These are phyloP conservation scores for Pinus taeda DNA, from an alignment of 75 land plant genomes.

Conservation along the genomic window DNA sequence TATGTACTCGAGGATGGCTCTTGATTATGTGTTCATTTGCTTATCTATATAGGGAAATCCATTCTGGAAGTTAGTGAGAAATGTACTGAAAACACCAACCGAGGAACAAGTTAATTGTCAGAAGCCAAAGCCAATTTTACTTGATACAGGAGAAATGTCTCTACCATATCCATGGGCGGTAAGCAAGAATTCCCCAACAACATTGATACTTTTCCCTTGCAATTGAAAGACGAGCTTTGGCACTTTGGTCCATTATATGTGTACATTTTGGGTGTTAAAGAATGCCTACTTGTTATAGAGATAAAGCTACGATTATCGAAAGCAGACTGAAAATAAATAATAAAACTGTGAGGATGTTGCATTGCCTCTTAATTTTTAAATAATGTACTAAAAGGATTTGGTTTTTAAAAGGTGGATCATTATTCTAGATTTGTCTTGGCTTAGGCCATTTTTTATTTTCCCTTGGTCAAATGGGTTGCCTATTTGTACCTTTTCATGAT, in stretches of 20 bases:
- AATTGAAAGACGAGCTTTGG: background rate
- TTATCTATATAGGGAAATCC: slow-evolving; percentile 67
- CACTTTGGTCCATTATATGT: background rate
- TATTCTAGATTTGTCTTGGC: background rate
- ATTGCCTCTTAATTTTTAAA: background rate
- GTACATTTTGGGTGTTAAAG: background rate
- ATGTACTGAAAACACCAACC: slow-evolving; percentile 63
- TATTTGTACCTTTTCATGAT: background rate
- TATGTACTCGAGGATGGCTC: background rate
- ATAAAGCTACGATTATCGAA: background rate
- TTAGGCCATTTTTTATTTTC: background rate
- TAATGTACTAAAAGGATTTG: background rate
- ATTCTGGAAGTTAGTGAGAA: slow-evolving; percentile 86
- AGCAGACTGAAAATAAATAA: background rate
- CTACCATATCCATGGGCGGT: slow-evolving; percentile 96
- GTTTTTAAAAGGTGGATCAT: background rate
- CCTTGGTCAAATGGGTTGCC: background rate
- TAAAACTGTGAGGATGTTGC: background rate
- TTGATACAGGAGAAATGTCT: slow-evolving; percentile 96
- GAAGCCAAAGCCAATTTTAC: slow-evolving; percentile 87
- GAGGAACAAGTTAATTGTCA: slow-evolving; percentile 83
- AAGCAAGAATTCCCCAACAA: slow-evolving; percentile 15
- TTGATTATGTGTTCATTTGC: slow-evolving; percentile 2
- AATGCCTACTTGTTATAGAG: background rate
- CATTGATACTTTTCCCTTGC: background rate